Evolutionary conservation across 208 protist genomes (phyloP), one percentile per base, ranked within the genome.

Genomic region (Leishmania lainsoni): DNA sequence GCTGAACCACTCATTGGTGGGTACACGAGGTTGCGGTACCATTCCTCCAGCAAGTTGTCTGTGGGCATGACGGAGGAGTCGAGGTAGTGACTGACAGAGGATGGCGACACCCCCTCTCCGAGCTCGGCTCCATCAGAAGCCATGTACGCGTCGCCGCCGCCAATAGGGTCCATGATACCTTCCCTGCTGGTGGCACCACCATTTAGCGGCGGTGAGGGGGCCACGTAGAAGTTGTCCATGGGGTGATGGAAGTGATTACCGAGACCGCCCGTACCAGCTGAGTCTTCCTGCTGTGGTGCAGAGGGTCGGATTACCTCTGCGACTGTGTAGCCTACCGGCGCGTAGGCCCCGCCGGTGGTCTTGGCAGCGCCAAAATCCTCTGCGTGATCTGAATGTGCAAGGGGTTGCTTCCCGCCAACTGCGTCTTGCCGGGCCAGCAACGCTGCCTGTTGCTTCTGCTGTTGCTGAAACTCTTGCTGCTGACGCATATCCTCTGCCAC

Each of bases 401-500:
- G 6, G 29, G 32, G 5, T 29, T 76, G 51, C 72, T 39, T 45
- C 5, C 17, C 29, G n/a, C 22, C 72, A 9, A 32, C 4, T 17
- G 45, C 42, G 68, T 51, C 22, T 72, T 72, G 68, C 35, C 5
- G 68, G 68, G 6, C 6, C 51, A 39, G 5, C 42, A 76, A 45
- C 32, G 52, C 51, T 6, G 39, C 20, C 61, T 73, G 81, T 29
- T 51, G 76, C 45, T 77, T 75, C 65, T 75, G 74, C 5, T 73
- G 58, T 39, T 75, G 81, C 61, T 74, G 63, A 59, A 70, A 77
- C 56, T 73, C 76, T 12, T 85, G 74, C 52, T 81, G 73, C 39
- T 86, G 83, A 20, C 52, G 71, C 9, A 79, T 82, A 80, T 89
- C 75, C 39, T 92, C 75, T 8, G 88, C 92, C 58, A 97, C 92